Evolutionary conservation across 1,284 basidiomycete genomes (phyloP).

Genomic region (Ceratorhiza oryzae-sativae): DNA sequence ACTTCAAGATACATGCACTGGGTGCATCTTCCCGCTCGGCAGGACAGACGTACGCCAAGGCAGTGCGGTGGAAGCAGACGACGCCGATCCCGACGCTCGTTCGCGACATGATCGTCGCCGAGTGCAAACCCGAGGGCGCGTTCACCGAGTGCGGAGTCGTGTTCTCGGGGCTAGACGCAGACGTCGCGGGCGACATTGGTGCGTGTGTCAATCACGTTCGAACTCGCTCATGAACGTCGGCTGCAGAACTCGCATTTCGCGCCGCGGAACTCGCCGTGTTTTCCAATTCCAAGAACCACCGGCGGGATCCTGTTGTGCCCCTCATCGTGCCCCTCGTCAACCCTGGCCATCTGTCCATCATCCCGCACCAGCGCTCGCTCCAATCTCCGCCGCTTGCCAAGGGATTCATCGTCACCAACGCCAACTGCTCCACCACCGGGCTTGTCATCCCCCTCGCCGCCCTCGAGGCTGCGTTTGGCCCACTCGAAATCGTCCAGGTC

Average conservation of each 20-base stretch:
- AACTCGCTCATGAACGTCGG: background rate
- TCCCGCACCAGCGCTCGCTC: constrained; percentile 79
- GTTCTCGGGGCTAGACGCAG: constrained; percentile 94
- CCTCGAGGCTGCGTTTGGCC: constrained; percentile 91
- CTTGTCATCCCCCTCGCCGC: constrained; percentile 92
- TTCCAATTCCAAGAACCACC: constrained; percentile 98
- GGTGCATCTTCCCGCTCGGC: constrained; percentile 92
- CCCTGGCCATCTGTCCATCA: constrained; percentile 82
- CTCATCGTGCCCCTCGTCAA: constrained; percentile 98
- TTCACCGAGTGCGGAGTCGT: constrained; percentile 88
- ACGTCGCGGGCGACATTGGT: constrained; percentile 96
- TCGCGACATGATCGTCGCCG: constrained; percentile 73
- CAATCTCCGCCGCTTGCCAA: constrained; percentile 76
- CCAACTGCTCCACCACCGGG: constrained; percentile 98
- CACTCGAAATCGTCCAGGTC: constrained; percentile 87
- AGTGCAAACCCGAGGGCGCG: constrained; percentile 74
- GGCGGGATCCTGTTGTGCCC: constrained; percentile 93
- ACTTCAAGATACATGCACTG: constrained; percentile 86
- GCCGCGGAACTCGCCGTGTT: constrained; percentile 91
- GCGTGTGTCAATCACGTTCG: constrained; percentile 48
- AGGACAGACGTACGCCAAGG: constrained; percentile 81
- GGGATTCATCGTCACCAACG: constrained; percentile 98
- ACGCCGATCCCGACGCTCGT: constrained; percentile 76
- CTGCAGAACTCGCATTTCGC: constrained; percentile 81
- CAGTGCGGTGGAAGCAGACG: constrained; percentile 91